phyloP scores from a whole-genome alignment of 2,329 filamentous ascomycete genomes.

The Coniochaeta hoffmannii region DNA sequence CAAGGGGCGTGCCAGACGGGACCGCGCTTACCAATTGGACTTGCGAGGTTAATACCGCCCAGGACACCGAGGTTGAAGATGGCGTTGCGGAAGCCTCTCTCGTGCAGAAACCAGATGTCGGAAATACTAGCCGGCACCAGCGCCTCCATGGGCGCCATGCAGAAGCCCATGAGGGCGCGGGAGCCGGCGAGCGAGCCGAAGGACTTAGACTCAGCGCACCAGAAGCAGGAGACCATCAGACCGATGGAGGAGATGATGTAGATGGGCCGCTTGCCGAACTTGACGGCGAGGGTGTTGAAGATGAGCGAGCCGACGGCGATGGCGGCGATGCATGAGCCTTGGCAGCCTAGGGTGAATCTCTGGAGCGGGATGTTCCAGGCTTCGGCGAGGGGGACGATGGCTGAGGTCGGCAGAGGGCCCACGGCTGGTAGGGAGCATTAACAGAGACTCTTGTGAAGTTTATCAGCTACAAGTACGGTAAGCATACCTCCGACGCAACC shows the following conservation, averaged over 20 bases:
- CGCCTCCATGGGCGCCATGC: conserved; percentile 30
- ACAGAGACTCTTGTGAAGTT: background rate
- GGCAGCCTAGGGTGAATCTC: conserved; percentile 25
- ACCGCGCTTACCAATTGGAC: conserved; percentile 25
- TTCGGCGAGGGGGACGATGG: conserved; percentile 24
- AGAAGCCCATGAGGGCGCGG: conserved; percentile 25
- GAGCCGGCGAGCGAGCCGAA: conserved; percentile 23
- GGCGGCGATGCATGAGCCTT: conserved; percentile 25
- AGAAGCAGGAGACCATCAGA: conserved; percentile 25
- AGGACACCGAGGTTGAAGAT: conserved; percentile 33
- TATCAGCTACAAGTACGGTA: background rate
- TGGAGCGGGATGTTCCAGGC: conserved; percentile 22
- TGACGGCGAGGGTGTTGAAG: conserved; percentile 27
- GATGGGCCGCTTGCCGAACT: conserved; percentile 27
- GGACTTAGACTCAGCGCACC: conserved; percentile 22
- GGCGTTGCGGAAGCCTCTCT: conserved; percentile 29
- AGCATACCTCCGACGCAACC: conserved; percentile 30
- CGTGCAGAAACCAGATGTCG: conserved; percentile 35
- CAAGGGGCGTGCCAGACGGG: background rate
- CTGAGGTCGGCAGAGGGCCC: conserved; percentile 28
- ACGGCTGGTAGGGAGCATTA: conserved; percentile 18
- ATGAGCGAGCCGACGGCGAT: conserved; percentile 27
- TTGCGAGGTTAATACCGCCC: conserved; percentile 31
- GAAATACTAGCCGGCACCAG: conserved; percentile 30
- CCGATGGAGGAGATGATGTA: conserved; percentile 25